Base-by-base conservation (phyloP, 768 basidiomycete genomes). In the Panus rudis region DNA sequence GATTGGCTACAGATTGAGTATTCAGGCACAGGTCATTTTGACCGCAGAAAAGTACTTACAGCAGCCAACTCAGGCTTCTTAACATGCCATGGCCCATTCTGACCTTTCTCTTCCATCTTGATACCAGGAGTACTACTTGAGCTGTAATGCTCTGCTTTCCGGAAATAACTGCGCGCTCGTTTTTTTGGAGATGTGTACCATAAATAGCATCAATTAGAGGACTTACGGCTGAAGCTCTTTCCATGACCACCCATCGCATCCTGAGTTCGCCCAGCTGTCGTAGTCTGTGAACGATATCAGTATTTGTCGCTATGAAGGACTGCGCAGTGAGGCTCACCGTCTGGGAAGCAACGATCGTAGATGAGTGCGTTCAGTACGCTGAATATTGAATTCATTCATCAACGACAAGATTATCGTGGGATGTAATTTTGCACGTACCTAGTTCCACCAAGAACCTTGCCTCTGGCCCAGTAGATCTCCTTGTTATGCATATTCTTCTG, bases 341-440 rank as follows among this genome's bases (percentile, higher is more conserved):
- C 45, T n/a, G 55, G 57, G 13, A 49, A 49, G 27, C 52, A 45
- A 14, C 43, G 54, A 28, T 59, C 54, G 30, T 56, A 57, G 16
- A 61, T 51, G 27, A 52, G 30, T 4, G 56, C 59, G 37, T 61
- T 61, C n/a, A 56, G 50, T 4, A 50, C 38, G 37, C 57, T 59
- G 19, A 6, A 13, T 17, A 22, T 6, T n/a, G 12, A 6, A 19
- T 14, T n/a, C n/a, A n/a, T n/a, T n/a, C n/a, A n/a, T n/a, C n/a
- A n/a, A 20, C 12, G n/a, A n/a, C n/a, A n/a, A n/a, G n/a, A n/a
- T n/a, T n/a, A n/a, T n/a, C n/a, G n/a, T n/a, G n/a, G n/a, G n/a
- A n/a, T n/a, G n/a, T n/a, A n/a, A n/a, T n/a, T n/a, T n/a, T n/a
- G n/a, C n/a, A 41, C 50, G 7, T 19, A 54, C 58, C 56, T 60